Evolutionary conservation across 1,139 yeast species (phyloP).

Genomic region (Hyphopichia fennica): DNA sequence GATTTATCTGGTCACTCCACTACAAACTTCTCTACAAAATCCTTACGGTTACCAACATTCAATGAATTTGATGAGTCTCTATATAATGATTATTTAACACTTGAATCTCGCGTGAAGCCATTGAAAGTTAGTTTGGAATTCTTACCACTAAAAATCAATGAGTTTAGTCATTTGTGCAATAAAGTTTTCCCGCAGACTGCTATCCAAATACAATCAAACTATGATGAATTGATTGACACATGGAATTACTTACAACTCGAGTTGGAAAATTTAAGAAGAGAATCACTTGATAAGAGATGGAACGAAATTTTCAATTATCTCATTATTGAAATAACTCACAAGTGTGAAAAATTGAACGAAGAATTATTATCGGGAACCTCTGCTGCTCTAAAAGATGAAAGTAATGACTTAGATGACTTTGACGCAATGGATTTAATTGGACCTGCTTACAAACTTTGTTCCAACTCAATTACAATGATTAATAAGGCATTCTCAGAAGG

Average conservation of each 20-base stretch:
- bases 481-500: constrained; percentile 32
- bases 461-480: constrained; percentile 32
- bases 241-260: constrained; percentile 43
- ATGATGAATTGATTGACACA: constrained; percentile 37
- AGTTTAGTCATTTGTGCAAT: constrained; percentile 33
- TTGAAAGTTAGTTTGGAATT: constrained; percentile 60
- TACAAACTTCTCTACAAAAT: constrained; percentile 14
- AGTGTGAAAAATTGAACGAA: constrained; percentile 25
- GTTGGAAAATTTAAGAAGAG: constrained; percentile 39
- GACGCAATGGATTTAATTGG: constrained; percentile 18
- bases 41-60: constrained; percentile 33
- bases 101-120: constrained; percentile 45
- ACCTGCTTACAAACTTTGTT: constrained; percentile 29
- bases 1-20: constrained; percentile 17
- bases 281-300: constrained; percentile 59
- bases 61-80: constrained; percentile 26
- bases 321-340: constrained; percentile 35
- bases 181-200: constrained; percentile 29
- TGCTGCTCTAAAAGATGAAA: background rate
- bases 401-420: background rate
- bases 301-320: constrained; percentile 47
- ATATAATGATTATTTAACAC: constrained; percentile 27
- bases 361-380: constrained; percentile 14
- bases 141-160: constrained; percentile 55
- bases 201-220: constrained; percentile 36